Evolutionary conservation across 2,329 filamentous ascomycete species (phyloP), one percentile per base, ranked within the genome.

Genomic region (Fusarium irregulare): DNA sequence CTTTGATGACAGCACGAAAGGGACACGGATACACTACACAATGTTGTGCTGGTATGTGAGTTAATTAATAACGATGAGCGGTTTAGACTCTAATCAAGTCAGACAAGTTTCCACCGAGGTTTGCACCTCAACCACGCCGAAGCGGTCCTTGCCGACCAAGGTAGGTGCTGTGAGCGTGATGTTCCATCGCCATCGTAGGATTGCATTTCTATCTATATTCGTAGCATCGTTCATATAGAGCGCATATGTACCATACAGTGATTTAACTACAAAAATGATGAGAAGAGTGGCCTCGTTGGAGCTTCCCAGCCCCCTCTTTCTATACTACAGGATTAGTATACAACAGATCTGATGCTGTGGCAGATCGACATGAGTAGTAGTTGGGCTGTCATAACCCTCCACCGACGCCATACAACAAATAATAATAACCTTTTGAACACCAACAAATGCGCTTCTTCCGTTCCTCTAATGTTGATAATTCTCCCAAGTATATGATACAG

Each of bases 361-460:
- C 66, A 75, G 73, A 76, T 77, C 75, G 73, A 71, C 60, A 72
- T 55, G 49, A 66, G 67, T 64, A 73, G 68, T 73, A 73, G 68
- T 70, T 64, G 68, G 71, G 66, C 56, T 63, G 60, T 73, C 59
- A 55, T 62, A 53, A 64, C 56, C 69, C 56, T 71, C 72, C 68
- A 72, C 68, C 68, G 75, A 79, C 78, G 73, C 76, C 76, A 71
- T 42, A 53, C 49, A 70, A 72, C 65, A 74, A 75, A 74, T 56
- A 75, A 77, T 75, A 68, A 75, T 71, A 78, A 73, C 75, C 75
- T 75, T 79, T 78, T 78, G 40, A 80, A 80, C 80, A 80, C 79
- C 78, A 71, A 68, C 75, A 63, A 76, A 81, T 81, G 78, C 80
- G 73, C 64, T 70, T 72, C 64, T 66, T 62, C 61, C 67, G 61